phyloP scores from a whole-genome alignment of 352 stramenopile genomes.

The Pythium periplocum region DNA sequence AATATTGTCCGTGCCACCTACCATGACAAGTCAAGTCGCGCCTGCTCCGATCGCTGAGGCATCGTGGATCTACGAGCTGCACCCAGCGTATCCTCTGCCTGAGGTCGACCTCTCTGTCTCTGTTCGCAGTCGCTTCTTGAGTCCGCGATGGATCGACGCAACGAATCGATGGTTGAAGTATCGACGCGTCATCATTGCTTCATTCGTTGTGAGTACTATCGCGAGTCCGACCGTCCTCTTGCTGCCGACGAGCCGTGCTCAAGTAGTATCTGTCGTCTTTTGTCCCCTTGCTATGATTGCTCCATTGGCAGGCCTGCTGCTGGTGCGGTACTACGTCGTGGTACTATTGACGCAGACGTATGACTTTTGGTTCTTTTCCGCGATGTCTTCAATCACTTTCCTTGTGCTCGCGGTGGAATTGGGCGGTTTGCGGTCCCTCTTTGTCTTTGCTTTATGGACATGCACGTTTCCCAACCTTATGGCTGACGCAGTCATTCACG shows the following conservation, averaged over 20 bases:
- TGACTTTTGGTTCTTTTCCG: constrained; percentile 8
- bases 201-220: not conserved
- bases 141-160: not conserved
- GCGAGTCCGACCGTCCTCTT: not conserved
- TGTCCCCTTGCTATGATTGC: not conserved
- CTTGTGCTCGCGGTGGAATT: not conserved
- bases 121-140: not conserved
- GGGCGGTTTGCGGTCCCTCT: not conserved
- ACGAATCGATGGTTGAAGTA: not conserved
- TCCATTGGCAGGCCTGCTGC: not conserved
- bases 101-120: constrained; percentile 5
- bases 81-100: not conserved
- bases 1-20: too few species aligned
- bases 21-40: too few species aligned
- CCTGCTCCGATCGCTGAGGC: too few species aligned
- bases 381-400: not conserved
- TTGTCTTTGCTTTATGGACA: not conserved
- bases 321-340: constrained; percentile 5
- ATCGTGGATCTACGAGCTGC: not conserved
- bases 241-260: not conserved
- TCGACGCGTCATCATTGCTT: constrained; percentile 30
- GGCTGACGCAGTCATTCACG: constrained; percentile 4
- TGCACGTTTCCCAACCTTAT: constrained; percentile 7
- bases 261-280: not conserved
- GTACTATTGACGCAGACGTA: not conserved